These are phyloP conservation scores for Colletotrichum limetticola DNA, from an alignment of 2,329 filamentous ascomycete genomes.

Conservation along the genomic window DNA sequence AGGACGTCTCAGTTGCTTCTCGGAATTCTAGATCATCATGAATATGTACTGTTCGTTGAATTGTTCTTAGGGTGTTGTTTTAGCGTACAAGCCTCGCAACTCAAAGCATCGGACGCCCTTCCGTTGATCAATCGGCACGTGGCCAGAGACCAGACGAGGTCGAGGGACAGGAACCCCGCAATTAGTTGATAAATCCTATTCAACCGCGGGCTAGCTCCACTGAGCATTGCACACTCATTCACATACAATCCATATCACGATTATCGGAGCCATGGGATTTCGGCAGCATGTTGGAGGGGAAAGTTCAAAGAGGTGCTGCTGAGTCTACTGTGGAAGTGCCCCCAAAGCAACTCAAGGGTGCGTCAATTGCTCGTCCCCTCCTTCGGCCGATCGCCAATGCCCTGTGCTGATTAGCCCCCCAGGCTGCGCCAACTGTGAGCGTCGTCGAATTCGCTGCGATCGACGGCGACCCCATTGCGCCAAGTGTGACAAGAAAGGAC, in stretches of 20 bases:
- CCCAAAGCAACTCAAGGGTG: neutral
- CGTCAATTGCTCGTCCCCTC: neutral
- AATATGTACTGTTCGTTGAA: neutral
- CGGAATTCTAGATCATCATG: neutral
- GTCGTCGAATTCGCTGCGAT: neutral
- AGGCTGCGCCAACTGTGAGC: neutral
- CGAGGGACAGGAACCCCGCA: slow-evolving; percentile 5
- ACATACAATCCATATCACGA: neutral
- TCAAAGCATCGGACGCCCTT: neutral
- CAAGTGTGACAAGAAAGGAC: neutral
- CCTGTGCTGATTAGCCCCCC: neutral
- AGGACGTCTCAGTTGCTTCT: neutral
- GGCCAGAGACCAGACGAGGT: too few relatives aligned
- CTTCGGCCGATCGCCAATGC: neutral
- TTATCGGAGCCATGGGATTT: neutral
- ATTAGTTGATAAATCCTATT: neutral
- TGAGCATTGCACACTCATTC: slow-evolving; percentile 36
- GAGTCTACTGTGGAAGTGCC: neutral
- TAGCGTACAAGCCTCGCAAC: neutral
- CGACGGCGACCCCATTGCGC: neutral
- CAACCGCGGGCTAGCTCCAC: slow-evolving; percentile 31
- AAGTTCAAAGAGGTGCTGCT: neutral
- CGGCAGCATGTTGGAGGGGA: neutral
- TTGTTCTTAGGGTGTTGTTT: neutral
- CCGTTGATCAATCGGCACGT: neutral